Conservation (phyloP, 208 protist species). For the Crithidia sp. region DNA sequence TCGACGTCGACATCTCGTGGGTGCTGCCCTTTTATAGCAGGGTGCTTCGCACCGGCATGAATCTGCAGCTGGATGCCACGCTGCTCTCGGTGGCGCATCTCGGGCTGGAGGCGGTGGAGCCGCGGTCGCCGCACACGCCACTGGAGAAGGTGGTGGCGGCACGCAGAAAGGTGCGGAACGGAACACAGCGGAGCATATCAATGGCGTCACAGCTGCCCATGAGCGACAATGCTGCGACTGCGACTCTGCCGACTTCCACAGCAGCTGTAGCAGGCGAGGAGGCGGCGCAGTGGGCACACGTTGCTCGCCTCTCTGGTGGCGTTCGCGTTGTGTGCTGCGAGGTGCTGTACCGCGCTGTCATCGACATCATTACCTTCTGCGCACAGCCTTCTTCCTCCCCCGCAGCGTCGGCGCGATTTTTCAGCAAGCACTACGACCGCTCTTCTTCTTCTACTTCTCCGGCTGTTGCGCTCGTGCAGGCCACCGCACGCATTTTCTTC, state of each 20-base stretch:
- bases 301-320: constrained; percentile 23
- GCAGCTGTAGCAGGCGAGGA: neutral
- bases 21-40: constrained; percentile 27
- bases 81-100: constrained; percentile 19
- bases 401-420: neutral
- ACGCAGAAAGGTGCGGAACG: neutral
- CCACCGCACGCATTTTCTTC: constrained; percentile 39
- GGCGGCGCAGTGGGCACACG: constrained; percentile 10
- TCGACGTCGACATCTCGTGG: neutral
- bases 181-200: neutral
- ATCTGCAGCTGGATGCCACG: constrained; percentile 20
- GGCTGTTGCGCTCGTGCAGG: constrained; percentile 16
- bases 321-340: constrained; percentile 20
- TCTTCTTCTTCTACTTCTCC: neutral
- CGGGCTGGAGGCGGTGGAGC: constrained; percentile 13
- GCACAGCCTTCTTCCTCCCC: neutral
- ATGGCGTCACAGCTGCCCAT: neutral
- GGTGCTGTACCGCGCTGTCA: constrained; percentile 26
- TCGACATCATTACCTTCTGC: constrained; percentile 7
- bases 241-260: neutral
- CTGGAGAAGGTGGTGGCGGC: constrained; percentile 13
- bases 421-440: neutral
- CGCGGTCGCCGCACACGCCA: constrained; percentile 18
- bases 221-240: neutral
- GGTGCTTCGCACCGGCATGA: constrained; percentile 22